Base-by-base conservation (phyloP, 208 protist genomes). In the Naegleria gruberi region DNA sequence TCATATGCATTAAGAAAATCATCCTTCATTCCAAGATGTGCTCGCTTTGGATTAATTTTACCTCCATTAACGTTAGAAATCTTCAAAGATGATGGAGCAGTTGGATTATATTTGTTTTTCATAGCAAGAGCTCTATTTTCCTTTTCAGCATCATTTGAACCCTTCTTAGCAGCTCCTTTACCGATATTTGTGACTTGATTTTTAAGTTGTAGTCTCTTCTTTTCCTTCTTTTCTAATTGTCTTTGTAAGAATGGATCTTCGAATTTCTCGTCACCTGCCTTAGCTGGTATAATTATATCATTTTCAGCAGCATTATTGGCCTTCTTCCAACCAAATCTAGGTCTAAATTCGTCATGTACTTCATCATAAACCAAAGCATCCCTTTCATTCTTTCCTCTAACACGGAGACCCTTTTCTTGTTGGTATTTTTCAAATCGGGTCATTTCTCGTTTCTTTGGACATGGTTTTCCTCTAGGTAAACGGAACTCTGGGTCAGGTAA, bases 381-480 rank as follows among this genome's bases (percentile, higher is more conserved):
- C 44, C 40, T 83, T 30, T 83, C n/a, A 8, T 77, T 42, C n/a
- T 89, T 81, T 34, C 15, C 12, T 40, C n/a, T 10, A 51, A 65
- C 0, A 17, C 19, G 5, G 2, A 89, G 40, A 37, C 40, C 40
- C 40, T 89, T 89, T 30, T 46, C 15, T 37, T 37, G 30, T 4
- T 30, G 23, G 12, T 81, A 89, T 43, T 77, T 3, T 45, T 89
- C 51, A 46, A 46, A 89, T 43, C 26, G 3, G 8, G 86, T 89
- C 37, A 45, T 4, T 44, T 73, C 40, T 46, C 15, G n/a, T 37
- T 77, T 12, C 57, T 89, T 89, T 34, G 86, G 86, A 12, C 57
- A 17, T 46, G 86, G 51, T 81, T 89, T 89, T 89, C 81, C 86
- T 89, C 86, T 89, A 46, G 86, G 86, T 12, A 89, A 26, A n/a